Evolutionary conservation across 345 rosid species (phyloP).

Genomic region (Euphorbia lathyris): DNA sequence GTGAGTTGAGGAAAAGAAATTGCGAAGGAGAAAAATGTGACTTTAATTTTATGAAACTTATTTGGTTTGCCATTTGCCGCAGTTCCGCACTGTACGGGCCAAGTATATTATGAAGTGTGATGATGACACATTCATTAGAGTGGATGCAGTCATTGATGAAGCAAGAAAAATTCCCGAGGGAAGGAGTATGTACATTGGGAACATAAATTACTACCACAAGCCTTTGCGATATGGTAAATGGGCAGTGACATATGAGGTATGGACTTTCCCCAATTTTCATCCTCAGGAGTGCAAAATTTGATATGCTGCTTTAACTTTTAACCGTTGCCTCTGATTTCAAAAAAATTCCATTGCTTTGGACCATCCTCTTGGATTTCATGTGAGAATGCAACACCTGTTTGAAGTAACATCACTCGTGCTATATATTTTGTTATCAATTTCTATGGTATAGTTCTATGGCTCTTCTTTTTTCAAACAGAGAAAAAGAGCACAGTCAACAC

Average conservation of each 20-base stretch:
- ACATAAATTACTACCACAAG: constrained; percentile 81
- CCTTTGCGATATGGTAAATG: constrained; percentile 92
- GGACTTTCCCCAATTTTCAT: neutral
- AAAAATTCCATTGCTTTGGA: neutral
- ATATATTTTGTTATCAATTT: neutral
- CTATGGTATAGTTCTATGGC: neutral
- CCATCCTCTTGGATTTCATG: neutral
- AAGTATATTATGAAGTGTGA: constrained; percentile 89
- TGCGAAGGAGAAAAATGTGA: neutral
- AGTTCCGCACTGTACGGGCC: constrained; percentile 59
- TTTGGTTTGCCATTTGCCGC: constrained; percentile 29
- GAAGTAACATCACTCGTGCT: neutral
- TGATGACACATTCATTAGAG: constrained; percentile 86
- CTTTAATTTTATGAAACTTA: neutral
- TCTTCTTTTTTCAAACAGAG: neutral
- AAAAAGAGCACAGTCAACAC: neutral
- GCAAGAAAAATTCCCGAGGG: constrained; percentile 54
- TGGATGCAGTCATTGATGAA: constrained; percentile 66
- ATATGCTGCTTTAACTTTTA: neutral
- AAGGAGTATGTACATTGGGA: constrained; percentile 75
- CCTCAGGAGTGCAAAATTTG: neutral
- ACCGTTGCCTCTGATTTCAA: neutral
- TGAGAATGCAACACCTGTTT: neutral
- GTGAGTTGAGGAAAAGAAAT: constrained; percentile 39
- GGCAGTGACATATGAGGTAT: constrained; percentile 97